phyloP scores from a whole-genome alignment of 1,284 basidiomycete genomes.

The Agaricales sp. region DNA sequence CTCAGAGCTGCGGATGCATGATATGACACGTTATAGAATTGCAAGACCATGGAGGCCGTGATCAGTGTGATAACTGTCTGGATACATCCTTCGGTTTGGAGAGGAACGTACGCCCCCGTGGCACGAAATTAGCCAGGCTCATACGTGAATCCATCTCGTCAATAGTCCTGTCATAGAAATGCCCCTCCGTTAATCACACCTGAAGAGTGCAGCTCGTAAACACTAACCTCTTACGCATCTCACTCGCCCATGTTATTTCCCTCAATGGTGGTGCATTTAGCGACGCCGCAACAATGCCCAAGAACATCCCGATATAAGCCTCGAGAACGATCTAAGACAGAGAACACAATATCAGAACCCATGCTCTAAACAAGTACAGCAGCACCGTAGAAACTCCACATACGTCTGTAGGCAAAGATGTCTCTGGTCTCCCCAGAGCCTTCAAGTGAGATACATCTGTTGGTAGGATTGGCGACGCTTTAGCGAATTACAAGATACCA shows the following conservation, averaged over 20 bases:
- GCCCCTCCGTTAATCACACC: constrained; percentile 3
- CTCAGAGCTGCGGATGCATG: too few relatives aligned
- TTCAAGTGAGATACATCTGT: constrained; percentile 67
- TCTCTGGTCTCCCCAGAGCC: constrained; percentile 59
- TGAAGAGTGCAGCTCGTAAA: neutral
- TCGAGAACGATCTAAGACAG: constrained; percentile 61
- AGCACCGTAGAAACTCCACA: constrained; percentile 15
- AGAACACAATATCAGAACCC: neutral
- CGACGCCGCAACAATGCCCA: constrained; percentile 65
- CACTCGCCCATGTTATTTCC: constrained; percentile 83
- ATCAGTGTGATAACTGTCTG: neutral
- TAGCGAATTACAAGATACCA: too few relatives aligned
- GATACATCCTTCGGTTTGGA: constrained; percentile 8
- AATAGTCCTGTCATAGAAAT: constrained; percentile 39
- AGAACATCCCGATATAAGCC: constrained; percentile 48
- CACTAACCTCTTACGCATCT: constrained; percentile 71
- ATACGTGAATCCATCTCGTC: constrained; percentile 73
- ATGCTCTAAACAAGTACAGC: neutral
- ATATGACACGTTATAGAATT: too few relatives aligned
- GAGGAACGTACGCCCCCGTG: constrained; percentile 45
- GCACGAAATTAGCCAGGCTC: constrained; percentile 61
- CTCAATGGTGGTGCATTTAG: constrained; percentile 60
- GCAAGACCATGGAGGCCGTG: too few relatives aligned
- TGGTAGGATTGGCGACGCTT: too few relatives aligned
- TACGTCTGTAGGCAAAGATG: constrained; percentile 54